Conservation (phyloP, 805 yeast genomes). For the Maudiozyma saulgeensis region DNA sequence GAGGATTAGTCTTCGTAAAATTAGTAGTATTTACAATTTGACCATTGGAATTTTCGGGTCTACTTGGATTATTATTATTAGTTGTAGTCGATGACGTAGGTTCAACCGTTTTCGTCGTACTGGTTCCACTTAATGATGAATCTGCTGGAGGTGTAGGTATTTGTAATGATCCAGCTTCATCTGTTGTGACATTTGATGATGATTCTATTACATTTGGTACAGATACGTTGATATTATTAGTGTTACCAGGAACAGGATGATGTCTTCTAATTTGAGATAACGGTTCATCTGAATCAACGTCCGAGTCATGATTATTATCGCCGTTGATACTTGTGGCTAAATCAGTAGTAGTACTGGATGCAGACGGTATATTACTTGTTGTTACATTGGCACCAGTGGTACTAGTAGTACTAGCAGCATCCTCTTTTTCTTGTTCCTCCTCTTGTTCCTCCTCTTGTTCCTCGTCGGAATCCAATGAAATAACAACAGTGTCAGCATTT, state of each 20-base stretch:
- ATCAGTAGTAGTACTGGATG: neutral
- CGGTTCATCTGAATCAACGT: constrained; percentile 8
- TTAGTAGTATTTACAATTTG: neutral
- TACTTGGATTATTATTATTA: too few species aligned
- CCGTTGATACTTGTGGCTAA: too few species aligned
- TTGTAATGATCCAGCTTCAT: too few species aligned
- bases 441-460: constrained; percentile 18
- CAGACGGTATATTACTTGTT: neutral
- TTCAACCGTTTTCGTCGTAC: neutral
- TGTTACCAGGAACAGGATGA: neutral
- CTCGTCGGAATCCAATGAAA: constrained; percentile 43
- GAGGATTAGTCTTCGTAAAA: neutral
- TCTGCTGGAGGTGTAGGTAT: too few species aligned
- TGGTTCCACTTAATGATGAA: too few species aligned
- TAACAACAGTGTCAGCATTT: constrained; percentile 11
- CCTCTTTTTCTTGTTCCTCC: neutral
- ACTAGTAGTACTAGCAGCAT: neutral
- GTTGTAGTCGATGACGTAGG: neutral
- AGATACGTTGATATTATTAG: neutral
- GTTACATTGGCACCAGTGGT: neutral
- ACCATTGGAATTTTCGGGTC: too few species aligned
- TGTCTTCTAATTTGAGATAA: constrained; percentile 2
- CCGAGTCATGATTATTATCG: neutral
- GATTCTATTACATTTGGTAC: too few species aligned
- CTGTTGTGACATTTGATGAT: too few species aligned